Conservation (phyloP, 768 basidiomycete genomes). For the Podaxis sp. region DNA sequence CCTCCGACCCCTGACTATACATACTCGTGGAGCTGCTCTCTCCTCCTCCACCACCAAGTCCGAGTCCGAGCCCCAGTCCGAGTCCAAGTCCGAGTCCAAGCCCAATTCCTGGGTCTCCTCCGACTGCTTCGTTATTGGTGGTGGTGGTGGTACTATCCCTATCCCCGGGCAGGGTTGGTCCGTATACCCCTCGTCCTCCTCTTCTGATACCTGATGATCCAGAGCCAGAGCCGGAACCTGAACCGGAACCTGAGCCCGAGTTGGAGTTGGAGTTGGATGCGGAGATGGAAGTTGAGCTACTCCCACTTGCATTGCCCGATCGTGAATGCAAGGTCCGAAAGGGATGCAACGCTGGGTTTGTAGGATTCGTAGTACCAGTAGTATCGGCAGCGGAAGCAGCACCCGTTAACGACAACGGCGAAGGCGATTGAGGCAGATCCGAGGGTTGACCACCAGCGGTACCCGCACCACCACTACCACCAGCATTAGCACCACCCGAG, state of each 20-base stretch:
- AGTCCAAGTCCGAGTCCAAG: background rate
- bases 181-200: background rate
- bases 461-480: background rate
- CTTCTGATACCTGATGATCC: background rate
- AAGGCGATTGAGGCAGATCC: background rate
- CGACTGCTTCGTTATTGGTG: background rate
- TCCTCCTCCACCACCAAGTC: background rate
- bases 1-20: constrained; percentile 43
- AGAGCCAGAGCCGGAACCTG: background rate
- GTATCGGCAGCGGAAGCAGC: background rate
- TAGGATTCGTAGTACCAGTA: background rate
- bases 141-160: background rate
- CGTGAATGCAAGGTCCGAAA: constrained; percentile 3
- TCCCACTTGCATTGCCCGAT: background rate
- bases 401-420: background rate
- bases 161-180: background rate
- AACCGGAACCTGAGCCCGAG: background rate
- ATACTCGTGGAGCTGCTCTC: constrained; percentile 3
- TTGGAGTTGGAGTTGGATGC: background rate
- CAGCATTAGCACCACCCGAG: background rate
- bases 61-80: background rate
- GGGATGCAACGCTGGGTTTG: background rate
- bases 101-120: background rate
- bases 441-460: background rate
- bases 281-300: background rate